Evolutionary conservation across 257 asterid genomes (phyloP), one percentile per base, ranked within the genome.

Genomic region (Gentiana dahurica): DNA sequence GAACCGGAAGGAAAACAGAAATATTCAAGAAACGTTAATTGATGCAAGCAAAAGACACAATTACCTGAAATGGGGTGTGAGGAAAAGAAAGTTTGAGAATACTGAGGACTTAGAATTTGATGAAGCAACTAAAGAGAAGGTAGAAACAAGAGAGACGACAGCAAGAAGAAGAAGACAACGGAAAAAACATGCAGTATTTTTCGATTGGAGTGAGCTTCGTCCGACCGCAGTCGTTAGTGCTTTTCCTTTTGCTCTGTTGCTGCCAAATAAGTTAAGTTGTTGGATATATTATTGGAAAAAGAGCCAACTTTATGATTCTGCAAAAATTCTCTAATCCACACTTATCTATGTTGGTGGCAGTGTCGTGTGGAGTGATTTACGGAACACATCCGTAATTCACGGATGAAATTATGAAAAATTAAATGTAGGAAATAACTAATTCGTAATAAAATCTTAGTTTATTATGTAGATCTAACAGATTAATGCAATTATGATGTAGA

Each of bases 301-400:
- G 58, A 36, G 64, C 48, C 53, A 64, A 63, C 6, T 2, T 11
- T 32, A 4, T 13, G 53, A 41, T 52, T 51, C 38, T 44, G 12
- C 44, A 24, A 39, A 39, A 36, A 43, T 33, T n/a, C 36, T 7
- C 9, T 41, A 41, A 41, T 41, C 46, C 9, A 10, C 10, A 41
- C 6, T 41, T 41, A 41, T 41, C 46, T 24, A 24, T 0, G 24
- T 24, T 24, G 24, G 24, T 24, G 24, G 0, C 0, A 24, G 1
- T 24, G 24, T 24, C 1, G 24, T 24, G 24, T 24, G 24, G 24
- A 24, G 1, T 24, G 24, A 24, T 24, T 24, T 24, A 24, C 24
- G 0, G 24, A 1, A 24, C 24, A 24, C 1, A 24, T 24, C 24
- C 24, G 24, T 24, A 24, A 24, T 24, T 24, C 24, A 24, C 24